These are phyloP conservation scores for Ophiostoma angusticollis DNA, from an alignment of 2,329 filamentous ascomycete species.

Conservation along the genomic window DNA sequence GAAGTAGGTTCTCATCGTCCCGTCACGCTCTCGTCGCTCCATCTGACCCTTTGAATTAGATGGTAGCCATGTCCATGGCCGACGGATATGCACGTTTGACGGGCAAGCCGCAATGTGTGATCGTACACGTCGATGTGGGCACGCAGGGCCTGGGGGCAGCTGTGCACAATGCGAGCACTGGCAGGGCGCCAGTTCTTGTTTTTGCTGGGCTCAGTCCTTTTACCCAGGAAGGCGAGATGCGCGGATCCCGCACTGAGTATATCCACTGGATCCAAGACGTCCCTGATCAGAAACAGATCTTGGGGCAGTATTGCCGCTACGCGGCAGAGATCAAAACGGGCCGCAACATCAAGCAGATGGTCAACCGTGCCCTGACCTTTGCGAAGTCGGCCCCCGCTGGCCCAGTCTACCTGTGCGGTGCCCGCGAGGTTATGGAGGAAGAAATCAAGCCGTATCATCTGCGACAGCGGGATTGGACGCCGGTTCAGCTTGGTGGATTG, in stretches of 20 bases:
- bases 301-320: conserved; percentile 78
- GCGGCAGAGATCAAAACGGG: conserved; percentile 72
- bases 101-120: conserved; percentile 54
- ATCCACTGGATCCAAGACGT: conserved; percentile 29
- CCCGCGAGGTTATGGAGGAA: conserved; percentile 74
- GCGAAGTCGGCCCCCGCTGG: conserved; percentile 65
- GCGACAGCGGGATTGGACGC: conserved; percentile 56
- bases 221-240: conserved; percentile 30
- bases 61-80: conserved; percentile 65
- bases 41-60: conserved; percentile 28
- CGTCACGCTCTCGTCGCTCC: background rate
- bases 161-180: conserved; percentile 57
- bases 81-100: conserved; percentile 59
- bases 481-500: conserved; percentile 53
- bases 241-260: conserved; percentile 27
- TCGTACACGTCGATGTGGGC: conserved; percentile 62
- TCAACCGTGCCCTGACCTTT: conserved; percentile 74
- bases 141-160: conserved; percentile 61
- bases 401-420: conserved; percentile 66
- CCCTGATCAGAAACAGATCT: conserved; percentile 31
- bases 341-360: conserved; percentile 77
- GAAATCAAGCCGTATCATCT: conserved; percentile 63
- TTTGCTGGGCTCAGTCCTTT: conserved; percentile 31
- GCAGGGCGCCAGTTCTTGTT: conserved; percentile 48
- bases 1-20: conserved; percentile 35